Percentiles rank a stretch among this genome's conserved stretches.
Evolutionary conservation across 805 yeast species (phyloP).

Genomic region (Saccharomycopsis fibuligera): DNA sequence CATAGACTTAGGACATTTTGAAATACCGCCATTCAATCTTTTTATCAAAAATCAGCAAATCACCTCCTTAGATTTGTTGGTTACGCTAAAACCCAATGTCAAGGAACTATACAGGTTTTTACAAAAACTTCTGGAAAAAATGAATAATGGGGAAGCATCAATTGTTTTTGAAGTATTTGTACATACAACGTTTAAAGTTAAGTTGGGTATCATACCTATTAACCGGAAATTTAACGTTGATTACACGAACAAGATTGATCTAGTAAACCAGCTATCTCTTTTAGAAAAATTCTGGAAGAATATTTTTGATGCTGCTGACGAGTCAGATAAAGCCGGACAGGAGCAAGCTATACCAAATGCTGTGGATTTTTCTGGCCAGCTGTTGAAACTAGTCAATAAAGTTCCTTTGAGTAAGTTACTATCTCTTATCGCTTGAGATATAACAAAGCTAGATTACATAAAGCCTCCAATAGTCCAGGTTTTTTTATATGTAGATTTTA

Average conservation of each 20-base stretch:
- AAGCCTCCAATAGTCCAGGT: too few species aligned
- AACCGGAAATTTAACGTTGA: constrained; percentile 9
- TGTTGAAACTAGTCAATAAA: too few species aligned
- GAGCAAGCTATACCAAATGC: too few species aligned
- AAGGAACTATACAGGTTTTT: constrained; percentile 11
- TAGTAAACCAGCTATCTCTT: background rate
- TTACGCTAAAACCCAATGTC: constrained; percentile 14
- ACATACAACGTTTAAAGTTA: constrained; percentile 5
- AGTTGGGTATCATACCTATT: constrained; percentile 13
- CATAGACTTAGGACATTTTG: constrained; percentile 11
- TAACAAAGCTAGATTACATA: too few species aligned
- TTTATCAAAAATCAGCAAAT: constrained; percentile 2
- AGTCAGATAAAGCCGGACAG: background rate
- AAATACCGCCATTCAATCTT: constrained; percentile 11
- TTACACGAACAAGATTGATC: constrained; percentile 2
- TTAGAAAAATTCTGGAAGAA: background rate
- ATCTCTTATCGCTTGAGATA: too few species aligned
- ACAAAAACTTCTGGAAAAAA: constrained; percentile 14
- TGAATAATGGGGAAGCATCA: constrained; percentile 9
- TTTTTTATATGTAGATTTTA: too few species aligned
- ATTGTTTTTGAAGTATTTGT: constrained; percentile 6
- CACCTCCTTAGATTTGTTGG: constrained; percentile 3
- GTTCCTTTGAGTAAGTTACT: too few species aligned
- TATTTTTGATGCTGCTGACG: background rate
- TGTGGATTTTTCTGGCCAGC: too few species aligned